Percentiles rank a stretch among this genome's conserved stretches.
These are phyloP conservation scores for Polychaeton citri DNA, from an alignment of 2,329 filamentous ascomycete genomes.

Conservation along the genomic window DNA sequence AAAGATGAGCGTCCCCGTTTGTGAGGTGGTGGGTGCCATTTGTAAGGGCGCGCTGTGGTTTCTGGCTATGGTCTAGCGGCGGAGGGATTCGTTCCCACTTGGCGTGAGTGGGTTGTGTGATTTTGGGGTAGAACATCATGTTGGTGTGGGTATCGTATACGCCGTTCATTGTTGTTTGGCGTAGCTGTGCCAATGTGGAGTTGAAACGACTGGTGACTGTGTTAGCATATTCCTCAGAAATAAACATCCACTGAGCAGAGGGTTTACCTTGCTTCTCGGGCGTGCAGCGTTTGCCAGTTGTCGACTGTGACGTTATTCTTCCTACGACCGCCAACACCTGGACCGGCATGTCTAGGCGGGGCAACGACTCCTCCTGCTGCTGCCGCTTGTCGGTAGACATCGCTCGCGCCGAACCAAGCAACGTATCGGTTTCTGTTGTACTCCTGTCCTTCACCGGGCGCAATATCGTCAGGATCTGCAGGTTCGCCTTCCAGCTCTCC, in stretches of 20 bases:
- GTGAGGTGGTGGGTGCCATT: conserved; percentile 2
- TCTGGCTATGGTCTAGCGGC: background rate
- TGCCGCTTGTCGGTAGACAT: conserved; percentile 73
- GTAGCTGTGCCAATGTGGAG: conserved; percentile 52
- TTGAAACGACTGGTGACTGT: conserved; percentile 60
- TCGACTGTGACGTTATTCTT: conserved; percentile 79
- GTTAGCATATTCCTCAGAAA: background rate
- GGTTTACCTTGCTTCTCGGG: conserved; percentile 70
- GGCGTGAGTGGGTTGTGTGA: conserved; percentile 79
- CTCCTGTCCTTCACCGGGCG: conserved; percentile 61
- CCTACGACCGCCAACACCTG: conserved; percentile 54
- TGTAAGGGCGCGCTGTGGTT: conserved; percentile 17
- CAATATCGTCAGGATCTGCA: conserved; percentile 75
- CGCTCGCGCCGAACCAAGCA: conserved; percentile 93
- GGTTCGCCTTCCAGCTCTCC: conserved; percentile 79
- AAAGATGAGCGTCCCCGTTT: conserved; percentile 5
- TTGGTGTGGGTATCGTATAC: conserved; percentile 95
- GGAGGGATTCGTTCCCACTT: conserved; percentile 61
- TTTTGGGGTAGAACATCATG: conserved; percentile 70
- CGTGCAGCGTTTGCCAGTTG: conserved; percentile 96
- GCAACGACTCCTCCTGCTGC: conserved; percentile 21
- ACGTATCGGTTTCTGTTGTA: conserved; percentile 99
- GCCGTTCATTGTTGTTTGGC: conserved; percentile 57
- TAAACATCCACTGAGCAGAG: too few relatives aligned
- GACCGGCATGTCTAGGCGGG: conserved; percentile 50